Evolutionary conservation across 331 rosid species (phyloP).

Genomic region (Cydonia oblonga): DNA sequence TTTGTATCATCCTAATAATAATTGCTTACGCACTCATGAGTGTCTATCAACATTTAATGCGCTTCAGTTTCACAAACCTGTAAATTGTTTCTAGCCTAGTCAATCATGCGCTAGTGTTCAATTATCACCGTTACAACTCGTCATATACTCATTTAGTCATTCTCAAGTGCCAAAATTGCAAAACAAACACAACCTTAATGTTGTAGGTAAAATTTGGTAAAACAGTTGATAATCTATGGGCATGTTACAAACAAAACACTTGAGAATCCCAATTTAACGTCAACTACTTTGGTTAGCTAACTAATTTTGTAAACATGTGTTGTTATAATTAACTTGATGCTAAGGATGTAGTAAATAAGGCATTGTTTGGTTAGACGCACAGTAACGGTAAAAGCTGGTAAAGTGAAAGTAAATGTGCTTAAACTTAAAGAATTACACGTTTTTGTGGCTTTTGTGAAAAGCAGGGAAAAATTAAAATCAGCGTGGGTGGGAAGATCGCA

Average conservation of each 20-base stretch:
- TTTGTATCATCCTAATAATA: no score
- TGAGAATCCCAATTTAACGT: neutral
- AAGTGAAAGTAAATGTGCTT: neutral
- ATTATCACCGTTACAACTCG: neutral
- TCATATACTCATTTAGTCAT: neutral
- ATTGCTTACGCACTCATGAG: neutral
- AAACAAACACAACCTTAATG: neutral
- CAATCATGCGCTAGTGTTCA: neutral
- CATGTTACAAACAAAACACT: neutral
- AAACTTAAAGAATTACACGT: neutral
- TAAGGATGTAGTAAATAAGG: neutral
- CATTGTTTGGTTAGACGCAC: slow-evolving; percentile 3
- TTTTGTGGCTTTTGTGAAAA: neutral
- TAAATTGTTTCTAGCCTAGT: neutral
- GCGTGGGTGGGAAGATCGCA: slow-evolving; percentile 28
- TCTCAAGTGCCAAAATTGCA: neutral
- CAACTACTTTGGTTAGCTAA: neutral
- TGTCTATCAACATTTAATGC: neutral
- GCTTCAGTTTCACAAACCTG: neutral
- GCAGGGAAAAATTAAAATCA: neutral
- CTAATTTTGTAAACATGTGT: neutral
- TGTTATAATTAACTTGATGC: no score
- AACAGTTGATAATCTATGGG: neutral
- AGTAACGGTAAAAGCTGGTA: neutral
- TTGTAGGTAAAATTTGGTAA: neutral